These are phyloP conservation scores for Avena sativa DNA, from an alignment of 176 grass and related monocot species.

Conservation along the genomic window DNA sequence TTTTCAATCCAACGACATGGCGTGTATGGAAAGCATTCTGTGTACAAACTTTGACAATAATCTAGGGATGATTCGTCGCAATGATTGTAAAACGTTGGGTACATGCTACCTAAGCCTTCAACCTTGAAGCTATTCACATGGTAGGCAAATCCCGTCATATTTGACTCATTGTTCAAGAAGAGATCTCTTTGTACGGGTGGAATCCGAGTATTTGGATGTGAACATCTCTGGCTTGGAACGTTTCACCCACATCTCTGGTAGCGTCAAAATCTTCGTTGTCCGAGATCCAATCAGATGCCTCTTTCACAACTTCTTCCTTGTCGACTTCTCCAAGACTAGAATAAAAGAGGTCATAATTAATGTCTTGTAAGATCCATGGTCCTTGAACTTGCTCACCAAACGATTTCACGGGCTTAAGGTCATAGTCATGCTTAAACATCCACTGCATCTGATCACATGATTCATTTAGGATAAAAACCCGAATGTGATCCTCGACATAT, in stretches of 20 bases:
- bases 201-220: background rate
- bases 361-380: background rate
- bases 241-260: background rate
- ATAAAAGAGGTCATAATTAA: background rate
- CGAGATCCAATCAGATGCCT: background rate
- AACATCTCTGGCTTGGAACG: background rate
- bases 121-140: background rate
- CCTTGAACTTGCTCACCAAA: background rate
- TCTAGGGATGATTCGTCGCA: too few relatives aligned
- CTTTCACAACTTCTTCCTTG: background rate
- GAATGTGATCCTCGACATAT: background rate
- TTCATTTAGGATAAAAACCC: background rate
- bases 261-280: background rate
- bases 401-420: background rate
- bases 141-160: background rate
- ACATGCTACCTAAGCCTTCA: background rate
- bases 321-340: background rate
- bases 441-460: background rate
- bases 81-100: background rate
- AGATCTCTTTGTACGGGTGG: slow-evolving; percentile 7
- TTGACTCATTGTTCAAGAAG: background rate
- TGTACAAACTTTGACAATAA: too few relatives aligned
- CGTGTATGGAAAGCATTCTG: background rate
- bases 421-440: background rate
- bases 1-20: background rate